Percentiles rank a stretch among this genome's conserved stretches.
Evolutionary conservation across 2,329 filamentous ascomycete species (phyloP).

Genomic region (Beauveria australis): DNA sequence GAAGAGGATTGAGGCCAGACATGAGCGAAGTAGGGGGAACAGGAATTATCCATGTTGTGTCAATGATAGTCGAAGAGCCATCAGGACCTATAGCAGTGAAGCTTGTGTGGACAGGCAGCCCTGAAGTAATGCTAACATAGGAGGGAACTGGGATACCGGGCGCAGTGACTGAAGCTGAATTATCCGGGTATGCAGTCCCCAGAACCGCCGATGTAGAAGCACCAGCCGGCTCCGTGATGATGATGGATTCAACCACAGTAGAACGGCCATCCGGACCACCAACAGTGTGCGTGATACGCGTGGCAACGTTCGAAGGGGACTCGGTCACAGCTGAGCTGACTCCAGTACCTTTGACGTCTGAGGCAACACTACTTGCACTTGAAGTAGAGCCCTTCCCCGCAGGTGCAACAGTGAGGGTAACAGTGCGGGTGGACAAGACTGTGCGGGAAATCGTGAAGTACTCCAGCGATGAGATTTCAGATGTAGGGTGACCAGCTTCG

Average conservation of each 20-base stretch:
- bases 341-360: background rate
- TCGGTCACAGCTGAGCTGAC: background rate
- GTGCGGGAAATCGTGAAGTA: constrained; percentile 8
- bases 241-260: constrained; percentile 27
- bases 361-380: background rate
- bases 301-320: constrained; percentile 13
- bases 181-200: background rate
- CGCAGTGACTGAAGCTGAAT: background rate
- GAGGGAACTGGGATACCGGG: background rate
- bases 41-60: constrained; percentile 19
- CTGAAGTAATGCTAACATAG: background rate
- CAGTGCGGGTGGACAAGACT: constrained; percentile 17
- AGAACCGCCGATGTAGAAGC: background rate
- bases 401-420: constrained; percentile 13
- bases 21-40: constrained; percentile 12
- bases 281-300: constrained; percentile 21
- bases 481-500: background rate
- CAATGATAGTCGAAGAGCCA: constrained; percentile 22
- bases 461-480: constrained; percentile 1
- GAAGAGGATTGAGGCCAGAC: constrained; percentile 8
- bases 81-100: constrained; percentile 21
- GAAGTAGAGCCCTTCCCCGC: background rate
- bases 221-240: constrained; percentile 17
- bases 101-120: constrained; percentile 16
- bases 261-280: constrained; percentile 25